phyloP scores from a whole-genome alignment of 345 rosid genomes.

The Psidium guajava region DNA sequence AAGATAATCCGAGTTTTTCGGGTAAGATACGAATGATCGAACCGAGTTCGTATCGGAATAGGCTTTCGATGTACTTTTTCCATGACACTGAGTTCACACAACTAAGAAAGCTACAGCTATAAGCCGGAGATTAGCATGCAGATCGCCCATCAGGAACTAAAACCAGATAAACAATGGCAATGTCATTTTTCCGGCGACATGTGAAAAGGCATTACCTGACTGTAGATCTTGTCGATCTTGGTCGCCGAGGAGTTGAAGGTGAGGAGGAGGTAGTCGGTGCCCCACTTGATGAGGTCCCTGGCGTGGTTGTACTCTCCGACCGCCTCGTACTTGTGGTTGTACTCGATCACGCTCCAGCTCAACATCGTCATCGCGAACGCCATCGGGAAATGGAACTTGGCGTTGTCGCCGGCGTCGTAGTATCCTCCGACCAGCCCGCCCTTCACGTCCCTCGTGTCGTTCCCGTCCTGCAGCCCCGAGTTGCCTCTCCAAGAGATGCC shows the following conservation, averaged over 20 bases:
- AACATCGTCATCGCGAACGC: constrained; percentile 82
- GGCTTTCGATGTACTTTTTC: not conserved
- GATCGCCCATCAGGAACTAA: not conserved
- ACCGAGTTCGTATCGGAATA: not conserved
- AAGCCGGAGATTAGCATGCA: too few relatives aligned
- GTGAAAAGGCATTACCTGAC: constrained; percentile 28
- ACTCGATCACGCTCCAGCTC: constrained; percentile 90
- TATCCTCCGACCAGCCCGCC: constrained; percentile 75
- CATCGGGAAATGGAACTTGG: constrained; percentile 85
- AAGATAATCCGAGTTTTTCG: not conserved
- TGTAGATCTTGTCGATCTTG: constrained; percentile 41
- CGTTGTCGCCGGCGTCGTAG: constrained; percentile 76
- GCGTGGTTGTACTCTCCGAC: constrained; percentile 50
- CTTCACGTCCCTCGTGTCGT: constrained; percentile 15
- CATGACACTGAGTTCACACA: not conserved
- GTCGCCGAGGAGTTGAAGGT: constrained; percentile 67
- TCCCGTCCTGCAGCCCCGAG: constrained; percentile 67
- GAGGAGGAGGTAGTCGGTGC: constrained; percentile 72
- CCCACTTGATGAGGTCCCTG: constrained; percentile 69
- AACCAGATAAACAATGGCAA: not conserved
- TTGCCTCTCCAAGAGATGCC: constrained; percentile 65
- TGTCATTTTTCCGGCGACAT: not conserved
- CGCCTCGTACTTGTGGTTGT: constrained; percentile 49
- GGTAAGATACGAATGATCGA: not conserved
- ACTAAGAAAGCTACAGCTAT: not conserved